Evolutionary conservation across 179 eudicot species (phyloP).

Genomic region (Spergularia azorica): DNA sequence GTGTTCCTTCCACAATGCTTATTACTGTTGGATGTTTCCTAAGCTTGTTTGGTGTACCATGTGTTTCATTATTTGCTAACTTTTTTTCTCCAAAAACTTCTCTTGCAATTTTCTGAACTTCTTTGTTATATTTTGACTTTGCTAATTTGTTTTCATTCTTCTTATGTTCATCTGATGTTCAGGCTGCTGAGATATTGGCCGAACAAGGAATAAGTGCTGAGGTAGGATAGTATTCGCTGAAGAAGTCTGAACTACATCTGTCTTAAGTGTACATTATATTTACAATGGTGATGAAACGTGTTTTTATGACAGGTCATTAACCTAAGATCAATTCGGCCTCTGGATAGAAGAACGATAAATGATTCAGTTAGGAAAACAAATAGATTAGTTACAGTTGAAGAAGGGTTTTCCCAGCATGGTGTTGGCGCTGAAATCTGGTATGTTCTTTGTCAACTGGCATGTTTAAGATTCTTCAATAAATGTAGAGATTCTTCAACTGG

Average conservation of each 20-base stretch:
- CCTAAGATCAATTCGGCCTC: conserved; percentile 51
- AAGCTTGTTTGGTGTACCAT: too few species aligned
- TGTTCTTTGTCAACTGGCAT: neutral
- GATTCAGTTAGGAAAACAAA: conserved; percentile 41
- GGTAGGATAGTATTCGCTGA: conserved; percentile 32
- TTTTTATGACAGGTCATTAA: conserved; percentile 50
- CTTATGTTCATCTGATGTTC: conserved; percentile 1
- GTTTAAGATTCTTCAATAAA: too few species aligned
- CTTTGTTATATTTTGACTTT: neutral
- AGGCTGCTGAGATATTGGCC: conserved; percentile 72
- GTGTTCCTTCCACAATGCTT: too few species aligned
- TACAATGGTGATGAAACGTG: neutral
- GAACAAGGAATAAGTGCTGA: conserved; percentile 75
- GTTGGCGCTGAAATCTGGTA: conserved; percentile 48
- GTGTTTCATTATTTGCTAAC: too few species aligned
- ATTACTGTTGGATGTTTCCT: too few species aligned
- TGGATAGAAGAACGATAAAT: conserved; percentile 35
- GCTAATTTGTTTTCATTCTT: neutral
- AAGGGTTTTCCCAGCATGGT: conserved; percentile 41
- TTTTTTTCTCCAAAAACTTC: too few species aligned
- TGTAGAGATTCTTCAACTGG: too few species aligned
- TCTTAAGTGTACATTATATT: neutral
- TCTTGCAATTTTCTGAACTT: too few species aligned
- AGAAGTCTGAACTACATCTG: neutral
- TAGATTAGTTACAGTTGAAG: conserved; percentile 38